phyloP scores from a whole-genome alignment of 306 rosid genomes.

The Sicyos edulis region DNA sequence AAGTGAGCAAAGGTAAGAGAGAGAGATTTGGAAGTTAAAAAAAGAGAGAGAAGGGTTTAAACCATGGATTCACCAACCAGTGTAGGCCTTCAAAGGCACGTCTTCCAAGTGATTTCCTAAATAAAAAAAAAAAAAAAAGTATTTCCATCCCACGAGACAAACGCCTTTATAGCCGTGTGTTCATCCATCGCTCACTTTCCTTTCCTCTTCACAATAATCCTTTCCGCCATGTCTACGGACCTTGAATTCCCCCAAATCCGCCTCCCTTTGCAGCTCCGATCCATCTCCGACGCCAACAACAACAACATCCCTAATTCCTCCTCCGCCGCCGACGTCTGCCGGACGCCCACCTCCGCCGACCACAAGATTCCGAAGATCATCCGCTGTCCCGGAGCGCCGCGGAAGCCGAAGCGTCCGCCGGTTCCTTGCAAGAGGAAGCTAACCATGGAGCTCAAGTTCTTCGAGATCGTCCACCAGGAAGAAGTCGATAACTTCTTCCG shows the following conservation, averaged over 20 bases:
- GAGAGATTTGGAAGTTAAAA: background rate
- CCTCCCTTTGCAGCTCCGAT: conserved; percentile 21
- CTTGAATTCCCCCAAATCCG: conserved; percentile 35
- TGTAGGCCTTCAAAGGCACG: conserved; percentile 12
- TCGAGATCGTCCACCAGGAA: conserved; percentile 35
- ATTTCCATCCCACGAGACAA: too few relatives aligned
- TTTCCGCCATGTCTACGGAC: conserved; percentile 40
- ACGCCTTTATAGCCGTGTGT: background rate
- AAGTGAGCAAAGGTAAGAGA: too few relatives aligned
- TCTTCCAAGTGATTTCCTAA: conserved; percentile 17
- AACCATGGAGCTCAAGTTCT: conserved; percentile 38
- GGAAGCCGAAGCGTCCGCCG: conserved; percentile 30
- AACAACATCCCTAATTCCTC: background rate
- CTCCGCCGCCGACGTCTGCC: conserved; percentile 19
- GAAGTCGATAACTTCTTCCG: conserved; percentile 47
- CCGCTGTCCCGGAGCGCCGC: conserved; percentile 50
- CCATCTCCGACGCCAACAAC: background rate
- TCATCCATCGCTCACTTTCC: background rate
- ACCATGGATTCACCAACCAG: conserved; percentile 2
- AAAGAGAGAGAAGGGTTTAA: too few relatives aligned
- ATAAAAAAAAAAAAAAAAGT: too few relatives aligned
- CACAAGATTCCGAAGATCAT: conserved; percentile 35
- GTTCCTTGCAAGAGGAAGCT: conserved; percentile 41
- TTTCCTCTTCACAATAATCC: background rate
- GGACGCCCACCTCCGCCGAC: conserved; percentile 40